Conservation (phyloP, 345 rosid species). For the Hibiscus mutabilis region DNA sequence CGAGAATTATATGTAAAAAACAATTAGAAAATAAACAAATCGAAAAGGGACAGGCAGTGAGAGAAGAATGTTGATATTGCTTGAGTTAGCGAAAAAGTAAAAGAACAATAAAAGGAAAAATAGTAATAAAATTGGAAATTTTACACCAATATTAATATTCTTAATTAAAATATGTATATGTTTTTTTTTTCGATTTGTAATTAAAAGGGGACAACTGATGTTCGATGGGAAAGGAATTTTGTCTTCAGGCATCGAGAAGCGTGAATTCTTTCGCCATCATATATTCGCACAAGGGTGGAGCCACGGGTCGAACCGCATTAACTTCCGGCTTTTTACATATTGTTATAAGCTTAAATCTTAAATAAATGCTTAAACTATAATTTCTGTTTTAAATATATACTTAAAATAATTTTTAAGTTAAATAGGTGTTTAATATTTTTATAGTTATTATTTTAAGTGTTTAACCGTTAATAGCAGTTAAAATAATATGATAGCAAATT, state of each 20-base stretch:
- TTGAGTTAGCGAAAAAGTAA: not conserved
- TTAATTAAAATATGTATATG: not conserved
- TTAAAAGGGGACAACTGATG: conserved; percentile 8
- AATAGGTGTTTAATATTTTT: no score
- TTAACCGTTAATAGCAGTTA: no score
- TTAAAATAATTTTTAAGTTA: no score
- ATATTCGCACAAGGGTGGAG: conserved; percentile 25
- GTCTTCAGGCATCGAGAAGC: conserved; percentile 24
- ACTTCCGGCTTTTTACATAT: no score
- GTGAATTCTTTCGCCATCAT: conserved; percentile 41
- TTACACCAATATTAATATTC: not conserved
- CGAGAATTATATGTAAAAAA: conserved; percentile 2
- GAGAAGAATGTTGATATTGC: conserved; percentile 7
- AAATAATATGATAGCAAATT: no score
- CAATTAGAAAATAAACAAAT: not conserved
- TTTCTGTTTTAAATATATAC: no score
- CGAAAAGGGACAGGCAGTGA: conserved; percentile 12
- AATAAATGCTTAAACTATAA: no score
- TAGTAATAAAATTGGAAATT: no score
- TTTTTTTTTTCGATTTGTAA: not conserved
- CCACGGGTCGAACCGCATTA: not conserved
- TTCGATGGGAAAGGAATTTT: conserved; percentile 33
- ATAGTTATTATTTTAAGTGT: no score
- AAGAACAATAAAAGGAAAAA: not conserved
- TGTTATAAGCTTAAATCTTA: no score